Conservation (phyloP, 106 monocot species). For the Platanthera zijinensis region DNA sequence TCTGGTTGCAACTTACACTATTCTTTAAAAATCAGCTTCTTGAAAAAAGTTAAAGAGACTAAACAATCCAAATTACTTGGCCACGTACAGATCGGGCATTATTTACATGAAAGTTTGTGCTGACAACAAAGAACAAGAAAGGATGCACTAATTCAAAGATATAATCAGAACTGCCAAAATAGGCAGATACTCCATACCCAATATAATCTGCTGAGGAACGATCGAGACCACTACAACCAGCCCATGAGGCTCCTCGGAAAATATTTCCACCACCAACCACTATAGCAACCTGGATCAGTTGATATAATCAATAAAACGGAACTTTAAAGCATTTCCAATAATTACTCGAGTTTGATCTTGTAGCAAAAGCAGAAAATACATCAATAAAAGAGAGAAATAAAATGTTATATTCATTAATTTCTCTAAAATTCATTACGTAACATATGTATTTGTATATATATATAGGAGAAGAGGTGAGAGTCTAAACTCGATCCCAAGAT, state of each 20-base stretch:
- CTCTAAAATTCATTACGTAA: too few relatives aligned
- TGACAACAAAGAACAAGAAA: neutral
- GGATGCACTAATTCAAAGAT: neutral
- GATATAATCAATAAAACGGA: neutral
- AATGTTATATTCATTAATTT: too few relatives aligned
- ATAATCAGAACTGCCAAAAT: neutral
- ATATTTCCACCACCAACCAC: constrained; percentile 98
- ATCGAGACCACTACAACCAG: constrained; percentile 90
- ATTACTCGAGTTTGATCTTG: neutral
- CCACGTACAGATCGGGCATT: neutral
- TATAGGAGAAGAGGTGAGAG: too few relatives aligned
- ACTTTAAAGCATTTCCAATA: neutral
- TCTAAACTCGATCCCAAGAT: too few relatives aligned
- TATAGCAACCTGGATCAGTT: constrained; percentile 66
- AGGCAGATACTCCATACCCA: constrained; percentile 39
- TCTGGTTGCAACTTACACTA: neutral
- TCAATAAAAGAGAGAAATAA: too few relatives aligned
- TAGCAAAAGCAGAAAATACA: too few relatives aligned
- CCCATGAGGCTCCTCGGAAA: constrained; percentile 94
- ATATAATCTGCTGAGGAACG: constrained; percentile 97
- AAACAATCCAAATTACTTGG: neutral
- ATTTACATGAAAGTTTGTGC: neutral
- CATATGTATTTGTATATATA: too few relatives aligned
- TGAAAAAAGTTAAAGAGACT: neutral
- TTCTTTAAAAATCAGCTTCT: neutral